These are phyloP conservation scores for Eimeria acervulina DNA, from an alignment of 169 alveolate genomes.

Conservation along the genomic window DNA sequence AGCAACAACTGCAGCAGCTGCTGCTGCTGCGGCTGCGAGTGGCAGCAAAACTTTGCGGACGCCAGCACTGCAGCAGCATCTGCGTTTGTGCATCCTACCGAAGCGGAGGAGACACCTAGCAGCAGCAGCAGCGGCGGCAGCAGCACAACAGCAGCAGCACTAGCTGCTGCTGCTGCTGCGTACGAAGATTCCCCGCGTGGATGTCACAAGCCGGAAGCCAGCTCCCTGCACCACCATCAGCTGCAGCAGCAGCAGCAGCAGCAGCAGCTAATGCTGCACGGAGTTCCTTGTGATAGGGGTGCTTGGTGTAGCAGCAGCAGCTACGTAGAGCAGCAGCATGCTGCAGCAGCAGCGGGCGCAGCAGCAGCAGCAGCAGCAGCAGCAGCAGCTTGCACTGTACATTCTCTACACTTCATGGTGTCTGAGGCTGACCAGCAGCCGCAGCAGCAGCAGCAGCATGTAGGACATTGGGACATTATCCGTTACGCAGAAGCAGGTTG, in stretches of 20 bases:
- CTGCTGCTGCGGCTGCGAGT: constrained; percentile 21
- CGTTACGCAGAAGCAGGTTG: not conserved
- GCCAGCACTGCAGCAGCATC: not conserved
- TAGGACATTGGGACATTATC: not conserved
- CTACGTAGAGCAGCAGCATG: not conserved
- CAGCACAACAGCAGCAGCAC: constrained; percentile 1
- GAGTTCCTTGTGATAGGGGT: not conserved
- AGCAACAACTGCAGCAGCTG: not conserved
- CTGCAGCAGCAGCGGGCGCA: constrained; percentile 6
- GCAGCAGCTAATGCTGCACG: not conserved
- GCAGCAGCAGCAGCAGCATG: constrained; percentile 36
- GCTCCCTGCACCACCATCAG: constrained; percentile 4
- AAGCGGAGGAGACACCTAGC: not conserved
- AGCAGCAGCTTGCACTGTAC: not conserved
- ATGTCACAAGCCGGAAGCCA: not conserved
- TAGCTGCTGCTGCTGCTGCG: constrained; percentile 1
- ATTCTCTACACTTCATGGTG: not conserved
- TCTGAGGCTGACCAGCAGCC: not conserved
- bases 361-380: constrained; percentile 23
- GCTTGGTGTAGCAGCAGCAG: constrained; percentile 19
- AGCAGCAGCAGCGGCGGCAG: not conserved
- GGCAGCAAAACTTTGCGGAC: not conserved
- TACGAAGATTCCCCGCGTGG: not conserved
- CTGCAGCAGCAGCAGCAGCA: constrained; percentile 53
- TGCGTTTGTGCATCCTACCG: not conserved